Percentiles rank a stretch among this genome's conserved stretches.
phyloP scores from a whole-genome alignment of 345 rosid species.

The Psidium guajava region DNA sequence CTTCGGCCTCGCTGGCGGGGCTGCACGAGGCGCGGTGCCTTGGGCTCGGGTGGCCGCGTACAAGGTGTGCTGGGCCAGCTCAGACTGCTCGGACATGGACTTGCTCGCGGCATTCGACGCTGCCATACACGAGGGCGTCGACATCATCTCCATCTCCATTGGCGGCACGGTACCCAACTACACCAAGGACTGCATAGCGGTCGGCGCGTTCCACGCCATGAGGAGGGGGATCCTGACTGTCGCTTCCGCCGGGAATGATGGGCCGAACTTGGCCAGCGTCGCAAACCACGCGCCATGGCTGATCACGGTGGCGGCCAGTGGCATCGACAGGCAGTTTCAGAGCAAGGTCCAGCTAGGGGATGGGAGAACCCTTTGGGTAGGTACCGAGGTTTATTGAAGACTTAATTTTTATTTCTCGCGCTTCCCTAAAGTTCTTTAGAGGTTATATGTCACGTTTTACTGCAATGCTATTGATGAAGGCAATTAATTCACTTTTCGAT shows the following conservation, averaged over 20 bases:
- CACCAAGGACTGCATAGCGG: conserved; percentile 37
- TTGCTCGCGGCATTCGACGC: conserved; percentile 78
- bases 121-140: conserved; percentile 72
- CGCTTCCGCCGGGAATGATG: conserved; percentile 75
- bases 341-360: conserved; percentile 58
- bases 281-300: conserved; percentile 86
- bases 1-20: conserved; percentile 56
- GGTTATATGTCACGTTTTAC: not conserved
- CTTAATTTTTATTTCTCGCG: not conserved
- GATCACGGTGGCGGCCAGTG: conserved; percentile 80
- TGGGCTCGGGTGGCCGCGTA: conserved; percentile 66
- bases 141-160: conserved; percentile 63
- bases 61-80: conserved; percentile 74
- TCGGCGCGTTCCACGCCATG: conserved; percentile 78
- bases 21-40: conserved; percentile 78
- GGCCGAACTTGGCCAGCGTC: conserved; percentile 39
- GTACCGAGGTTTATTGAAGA: not conserved
- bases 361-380: conserved; percentile 43
- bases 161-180: conserved; percentile 40
- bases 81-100: conserved; percentile 80
- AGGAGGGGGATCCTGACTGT: conserved; percentile 74
- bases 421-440: not conserved
- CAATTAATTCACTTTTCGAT: too few species aligned
- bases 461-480: too few species aligned
- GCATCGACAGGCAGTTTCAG: conserved; percentile 57